Evolutionary conservation across 495 filamentous ascomycete species (phyloP), one percentile per base, ranked within the genome.

Genomic region (Xanthoparmelia taractica): DNA sequence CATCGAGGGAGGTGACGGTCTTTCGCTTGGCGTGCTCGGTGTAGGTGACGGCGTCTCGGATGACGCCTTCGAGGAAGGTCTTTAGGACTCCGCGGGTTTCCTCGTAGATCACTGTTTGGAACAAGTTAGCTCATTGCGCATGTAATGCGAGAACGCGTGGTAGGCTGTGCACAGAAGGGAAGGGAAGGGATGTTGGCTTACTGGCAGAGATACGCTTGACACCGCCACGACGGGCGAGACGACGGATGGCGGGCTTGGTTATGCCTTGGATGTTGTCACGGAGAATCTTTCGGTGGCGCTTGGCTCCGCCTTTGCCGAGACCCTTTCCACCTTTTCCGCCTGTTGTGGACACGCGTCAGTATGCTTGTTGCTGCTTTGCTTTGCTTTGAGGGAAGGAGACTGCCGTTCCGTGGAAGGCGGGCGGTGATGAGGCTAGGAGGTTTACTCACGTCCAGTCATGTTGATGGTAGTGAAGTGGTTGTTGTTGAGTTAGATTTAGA

Each of bases 61-160:
- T 99, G 82, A 99, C 95, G 83, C 93, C 92, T 83, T 99, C 95
- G 73, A 99, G 92, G 92, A 99, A 99, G 81, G 94, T 95, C 90
- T 99, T 99, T 73, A 99, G 89, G 72, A 99, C 95, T 87, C 94
- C 92, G 76, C 95, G 95, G 71, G 95, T 99, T 86, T 99, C 95
- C 78, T 99, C 95, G 86, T 99, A 99, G 88, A 99, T 93, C 83
- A 89, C 84, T 78, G 78, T 72, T 64, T 36, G 57, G 59, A 66
- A n/a, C 62, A 61, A 64, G 71, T 82, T 70, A 80, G 76, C 50
- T 18, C n/a, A n/a, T n/a, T n/a, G n/a, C n/a, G n/a, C n/a, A n/a
- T n/a, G n/a, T n/a, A n/a, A n/a, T n/a, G n/a, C n/a, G n/a, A n/a
- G n/a, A n/a, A n/a, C n/a, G n/a, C n/a, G n/a, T n/a, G n/a, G n/a